Conservation (phyloP, 2,329 filamentous ascomycete species). For the Cytospora mali region DNA sequence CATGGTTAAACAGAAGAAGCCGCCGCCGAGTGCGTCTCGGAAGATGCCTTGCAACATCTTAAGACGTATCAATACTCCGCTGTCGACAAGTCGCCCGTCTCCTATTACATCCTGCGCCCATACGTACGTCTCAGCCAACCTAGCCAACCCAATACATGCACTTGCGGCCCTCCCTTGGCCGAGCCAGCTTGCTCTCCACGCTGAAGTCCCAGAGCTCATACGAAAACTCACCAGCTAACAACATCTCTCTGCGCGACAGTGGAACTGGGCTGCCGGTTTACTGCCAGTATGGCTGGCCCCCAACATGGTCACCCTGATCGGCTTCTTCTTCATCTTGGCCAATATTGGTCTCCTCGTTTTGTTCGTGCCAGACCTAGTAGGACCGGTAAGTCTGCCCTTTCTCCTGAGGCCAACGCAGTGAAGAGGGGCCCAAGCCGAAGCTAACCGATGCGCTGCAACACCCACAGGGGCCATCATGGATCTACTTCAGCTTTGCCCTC, state of each 20-base stretch:
- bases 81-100: conserved; percentile 93
- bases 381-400: conserved; percentile 66
- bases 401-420: conserved; percentile 5
- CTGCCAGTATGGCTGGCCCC: conserved; percentile 95
- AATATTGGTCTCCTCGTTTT: conserved; percentile 77
- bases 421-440: conserved; percentile 15
- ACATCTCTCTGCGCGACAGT: conserved; percentile 57
- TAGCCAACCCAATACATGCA: conserved; percentile 17
- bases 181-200: conserved; percentile 19
- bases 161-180: conserved; percentile 20
- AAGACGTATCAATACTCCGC: conserved; percentile 97
- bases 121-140: conserved; percentile 70
- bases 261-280: conserved; percentile 93
- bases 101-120: conserved; percentile 89
- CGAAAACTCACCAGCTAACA: conserved; percentile 21
- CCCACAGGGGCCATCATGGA: conserved; percentile 76
- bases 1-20: conserved; percentile 49
- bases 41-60: conserved; percentile 87
- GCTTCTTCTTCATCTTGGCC: conserved; percentile 89
- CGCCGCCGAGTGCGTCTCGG: conserved; percentile 75
- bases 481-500: conserved; percentile 94
- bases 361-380: conserved; percentile 85
- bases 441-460: conserved; percentile 22
- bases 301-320: conserved; percentile 94
- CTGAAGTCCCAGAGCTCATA: conserved; percentile 6